Base-by-base conservation (phyloP, 169 alveolate species). In the Cryptosporidium meleagridis region DNA sequence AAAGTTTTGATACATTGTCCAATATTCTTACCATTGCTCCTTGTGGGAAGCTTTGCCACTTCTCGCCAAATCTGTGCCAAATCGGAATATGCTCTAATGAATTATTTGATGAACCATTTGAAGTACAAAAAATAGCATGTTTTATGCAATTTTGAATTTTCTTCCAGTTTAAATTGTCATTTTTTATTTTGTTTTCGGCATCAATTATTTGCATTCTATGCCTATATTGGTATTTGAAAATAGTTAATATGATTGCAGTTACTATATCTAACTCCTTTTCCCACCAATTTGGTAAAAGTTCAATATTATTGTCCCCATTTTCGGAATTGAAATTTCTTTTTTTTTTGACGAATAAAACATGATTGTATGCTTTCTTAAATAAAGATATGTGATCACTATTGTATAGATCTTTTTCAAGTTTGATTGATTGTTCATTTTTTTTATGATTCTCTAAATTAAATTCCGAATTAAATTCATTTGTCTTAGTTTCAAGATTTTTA, bases 41-140 rank as follows among this genome's bases (percentile, higher is more conserved):
- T 80, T 80, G 89, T 37, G 89, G 89, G 39, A 80, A 80, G 62
- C 69, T 80, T 67, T 80, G 89, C 89, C 89, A 80, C 31, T 80
- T 80, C 33, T 80, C 69, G 14, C 89, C 89, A 18, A 80, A 80
- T 35, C 89, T 37, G 41, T 80, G 89, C 89, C 89, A 80, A 26
- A 80, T 80, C n/a, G 89, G 89, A 45, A 80, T 80, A 44, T 59
- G 37, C 16, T 59, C 89, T 44, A 80, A 1, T 23, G 75, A 62
- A 4, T 52, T 52, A n/a, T 62, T 67, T 23, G 62, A 44, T 16
- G 31, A 23, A 16, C 41, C 29, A 33, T 21, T 65, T 2, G 73
- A 62, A 5, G 65, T 59, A 37, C 89, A 80, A 1, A 65, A 61
- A 23, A 62, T 44, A 26, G 75, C 52, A 21, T 80, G 73, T 37